These are phyloP conservation scores for Talaromyces sp. DNA, from an alignment of 2,329 filamentous ascomycete genomes.

Conservation along the genomic window DNA sequence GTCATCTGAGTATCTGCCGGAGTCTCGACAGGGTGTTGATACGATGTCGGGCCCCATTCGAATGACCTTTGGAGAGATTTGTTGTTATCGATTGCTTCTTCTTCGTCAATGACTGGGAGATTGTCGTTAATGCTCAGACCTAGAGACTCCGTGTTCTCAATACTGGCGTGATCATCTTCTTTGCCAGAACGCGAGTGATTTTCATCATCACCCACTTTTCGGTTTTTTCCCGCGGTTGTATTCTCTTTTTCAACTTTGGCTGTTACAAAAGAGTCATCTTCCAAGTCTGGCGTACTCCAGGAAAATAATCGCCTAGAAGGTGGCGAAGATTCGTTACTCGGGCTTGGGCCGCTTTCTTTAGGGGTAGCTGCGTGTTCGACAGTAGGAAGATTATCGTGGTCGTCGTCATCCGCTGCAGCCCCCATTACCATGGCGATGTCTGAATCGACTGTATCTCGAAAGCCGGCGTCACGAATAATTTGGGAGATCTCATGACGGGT, in stretches of 20 bases:
- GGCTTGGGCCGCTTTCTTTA: background rate
- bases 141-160: background rate
- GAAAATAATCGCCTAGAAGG: constrained; percentile 13
- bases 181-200: background rate
- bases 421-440: constrained; percentile 16
- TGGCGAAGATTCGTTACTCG: constrained; percentile 9
- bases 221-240: background rate
- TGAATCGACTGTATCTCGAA: constrained; percentile 42
- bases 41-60: background rate
- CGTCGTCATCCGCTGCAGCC: background rate
- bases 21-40: background rate
- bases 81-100: background rate
- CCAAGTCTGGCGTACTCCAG: constrained; percentile 13
- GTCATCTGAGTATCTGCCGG: background rate
- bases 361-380: background rate
- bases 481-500: constrained; percentile 38
- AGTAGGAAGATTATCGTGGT: background rate
- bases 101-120: background rate
- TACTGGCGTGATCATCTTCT: background rate
- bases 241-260: background rate
- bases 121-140: background rate
- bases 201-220: background rate
- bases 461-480: constrained; percentile 47
- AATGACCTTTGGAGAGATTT: background rate
- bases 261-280: background rate